Evolutionary conservation across 2,329 filamentous ascomycete genomes (phyloP), one percentile per base, ranked within the genome.

Genomic region (Aspergillus nomiae): DNA sequence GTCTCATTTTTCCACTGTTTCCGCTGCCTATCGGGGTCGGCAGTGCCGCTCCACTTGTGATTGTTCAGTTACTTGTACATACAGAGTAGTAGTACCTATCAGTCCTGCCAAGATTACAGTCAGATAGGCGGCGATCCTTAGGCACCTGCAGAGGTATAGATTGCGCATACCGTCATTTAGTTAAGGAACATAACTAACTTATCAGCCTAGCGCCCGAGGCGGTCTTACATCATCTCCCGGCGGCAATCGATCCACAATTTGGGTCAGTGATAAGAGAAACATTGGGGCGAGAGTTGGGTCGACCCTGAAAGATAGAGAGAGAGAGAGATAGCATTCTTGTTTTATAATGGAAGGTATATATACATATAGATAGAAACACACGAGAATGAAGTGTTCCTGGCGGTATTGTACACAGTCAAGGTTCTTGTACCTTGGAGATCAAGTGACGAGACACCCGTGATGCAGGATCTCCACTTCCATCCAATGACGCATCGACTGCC

Each of bases 401-500:
- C 12, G 46, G 48, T 51, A 51, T 51, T 51, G 45, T 26, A 12
- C 21, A 24, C 21, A 24, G 21, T 24, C 21, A 26, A 32, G 10
- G 4, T 10, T 21, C 19, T 24, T 24, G 26, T 53, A 24, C n/a
- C 38, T 43, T 8, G 50, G 28, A 57, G 58, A 63, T 67, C 60
- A 67, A 63, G 54, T 65, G 63, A 64, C 51, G 43, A 51, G 61
- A 62, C 54, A 56, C 59, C 51, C 62, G 66, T 67, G 65, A 67
- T 62, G 63, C 63, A 65, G 63, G 32, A 58, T 46, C 60, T 62
- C 58, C 57, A 24, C 51, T 54, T 46, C 26, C 62, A 58, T 56
- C 63, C 63, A 59, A 70, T 71, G 69, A 71, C 68, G 68, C 69
- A 71, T 64, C 60, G 50, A 50, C 46, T 50, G 26, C 36, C 56